These are phyloP conservation scores for Coniosporium tulheliwenetii DNA, from an alignment of 2,329 filamentous ascomycete genomes.

Conservation along the genomic window DNA sequence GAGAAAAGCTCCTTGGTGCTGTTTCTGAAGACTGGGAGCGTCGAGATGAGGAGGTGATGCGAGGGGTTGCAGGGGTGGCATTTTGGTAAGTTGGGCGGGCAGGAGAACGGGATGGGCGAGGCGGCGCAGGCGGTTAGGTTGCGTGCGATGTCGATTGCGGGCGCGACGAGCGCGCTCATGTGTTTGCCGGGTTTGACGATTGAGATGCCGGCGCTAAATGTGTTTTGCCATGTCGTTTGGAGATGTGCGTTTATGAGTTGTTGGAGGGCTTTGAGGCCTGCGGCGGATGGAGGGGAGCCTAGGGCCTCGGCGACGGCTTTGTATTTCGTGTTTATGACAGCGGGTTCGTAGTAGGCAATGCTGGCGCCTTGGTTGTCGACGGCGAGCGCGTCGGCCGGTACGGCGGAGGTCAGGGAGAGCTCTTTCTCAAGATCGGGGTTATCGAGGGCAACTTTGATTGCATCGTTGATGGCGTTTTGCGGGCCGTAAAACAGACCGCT, in stretches of 20 bases:
- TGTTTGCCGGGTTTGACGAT: slow-evolving; percentile 68
- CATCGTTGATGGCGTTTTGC: slow-evolving; percentile 30
- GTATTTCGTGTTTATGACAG: slow-evolving; percentile 50
- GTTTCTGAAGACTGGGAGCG: slow-evolving; percentile 55
- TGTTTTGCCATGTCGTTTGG: slow-evolving; percentile 70
- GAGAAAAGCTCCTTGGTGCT: slow-evolving; percentile 52
- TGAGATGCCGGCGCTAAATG: slow-evolving; percentile 60
- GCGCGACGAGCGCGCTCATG: slow-evolving; percentile 55
- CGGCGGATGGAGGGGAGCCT: slow-evolving; percentile 31
- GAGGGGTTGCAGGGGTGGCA: slow-evolving; percentile 61
- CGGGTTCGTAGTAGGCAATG: slow-evolving; percentile 63
- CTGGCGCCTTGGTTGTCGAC: slow-evolving; percentile 49
- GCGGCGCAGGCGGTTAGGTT: slow-evolving; percentile 62
- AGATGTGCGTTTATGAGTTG: slow-evolving; percentile 72
- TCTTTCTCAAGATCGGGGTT: slow-evolving; percentile 41
- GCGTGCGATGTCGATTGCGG: slow-evolving; percentile 56
- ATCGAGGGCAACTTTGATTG: slow-evolving; percentile 24
- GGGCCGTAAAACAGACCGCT: slow-evolving; percentile 60
- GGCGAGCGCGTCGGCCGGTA: slow-evolving; percentile 44
- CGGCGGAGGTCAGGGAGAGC: slow-evolving; percentile 47
- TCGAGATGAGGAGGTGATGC: slow-evolving; percentile 50
- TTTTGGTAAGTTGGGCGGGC: slow-evolving; percentile 63
- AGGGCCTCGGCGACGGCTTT: slow-evolving; percentile 49
- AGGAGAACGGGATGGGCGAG: slow-evolving; percentile 58
- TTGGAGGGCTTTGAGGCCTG: slow-evolving; percentile 51